Evolutionary conservation across 129 eudicot species (phyloP).

Genomic region (Calendula officinalis): DNA sequence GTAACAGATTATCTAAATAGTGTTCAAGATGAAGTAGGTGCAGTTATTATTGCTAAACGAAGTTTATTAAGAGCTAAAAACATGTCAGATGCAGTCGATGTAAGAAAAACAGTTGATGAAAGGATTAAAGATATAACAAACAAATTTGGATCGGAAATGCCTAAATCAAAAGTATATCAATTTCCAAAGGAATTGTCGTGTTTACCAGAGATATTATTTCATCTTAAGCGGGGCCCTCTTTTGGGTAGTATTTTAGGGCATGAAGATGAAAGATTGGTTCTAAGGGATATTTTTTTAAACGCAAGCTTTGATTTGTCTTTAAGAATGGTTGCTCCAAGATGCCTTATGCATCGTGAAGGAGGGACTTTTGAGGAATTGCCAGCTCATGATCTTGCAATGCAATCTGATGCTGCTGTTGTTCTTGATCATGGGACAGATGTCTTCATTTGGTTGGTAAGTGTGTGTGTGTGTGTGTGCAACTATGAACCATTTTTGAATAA

Average conservation of each 20-base stretch:
- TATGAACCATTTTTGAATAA: too few relatives aligned
- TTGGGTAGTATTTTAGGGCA: constrained; percentile 89
- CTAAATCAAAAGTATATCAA: constrained; percentile 80
- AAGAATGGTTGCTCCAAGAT: constrained; percentile 95
- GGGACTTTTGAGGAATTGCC: constrained; percentile 99
- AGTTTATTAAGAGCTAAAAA: constrained; percentile 75
- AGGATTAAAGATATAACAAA: constrained; percentile 73
- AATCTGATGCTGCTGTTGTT: constrained; percentile 97
- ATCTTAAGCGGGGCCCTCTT: constrained; percentile 92
- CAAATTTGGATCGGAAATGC: constrained; percentile 76
- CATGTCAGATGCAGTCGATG: constrained; percentile 57
- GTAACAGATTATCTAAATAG: constrained; percentile 75
- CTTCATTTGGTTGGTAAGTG: constrained; percentile 96
- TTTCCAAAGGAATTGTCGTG: constrained; percentile 80
- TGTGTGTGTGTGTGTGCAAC: too few relatives aligned
- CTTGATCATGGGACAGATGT: constrained; percentile 99
- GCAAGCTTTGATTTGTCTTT: constrained; percentile 93
- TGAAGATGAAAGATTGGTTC: constrained; percentile 95
- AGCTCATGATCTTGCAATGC: constrained; percentile 96
- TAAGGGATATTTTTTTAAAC: constrained; percentile 79
- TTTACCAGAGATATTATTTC: constrained; percentile 84
- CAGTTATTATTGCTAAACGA: constrained; percentile 83
- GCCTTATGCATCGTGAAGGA: constrained; percentile 95
- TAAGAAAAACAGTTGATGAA: constrained; percentile 70
- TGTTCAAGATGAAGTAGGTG: constrained; percentile 89